phyloP scores from a whole-genome alignment of 768 basidiomycete species.

The Tulasnella sp. region DNA sequence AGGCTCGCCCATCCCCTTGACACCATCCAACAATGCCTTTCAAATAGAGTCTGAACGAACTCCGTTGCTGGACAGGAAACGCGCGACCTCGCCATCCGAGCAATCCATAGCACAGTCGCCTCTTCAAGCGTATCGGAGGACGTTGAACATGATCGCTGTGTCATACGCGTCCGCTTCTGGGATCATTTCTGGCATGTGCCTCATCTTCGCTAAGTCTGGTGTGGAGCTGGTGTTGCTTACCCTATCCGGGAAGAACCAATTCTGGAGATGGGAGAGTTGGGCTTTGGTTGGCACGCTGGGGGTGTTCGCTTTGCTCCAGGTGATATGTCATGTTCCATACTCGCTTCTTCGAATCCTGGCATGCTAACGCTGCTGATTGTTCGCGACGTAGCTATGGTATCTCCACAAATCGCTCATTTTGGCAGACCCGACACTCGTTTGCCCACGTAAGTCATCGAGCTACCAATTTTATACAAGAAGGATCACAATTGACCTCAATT shows the following conservation, averaged over 20 bases:
- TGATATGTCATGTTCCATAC: conserved; percentile 21
- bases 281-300: conserved; percentile 60
- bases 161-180: conserved; percentile 84
- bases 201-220: conserved; percentile 88
- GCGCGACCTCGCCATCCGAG: conserved; percentile 10
- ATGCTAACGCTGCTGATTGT: conserved; percentile 6
- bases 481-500: conserved; percentile 21
- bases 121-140: conserved; percentile 19
- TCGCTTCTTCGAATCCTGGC: conserved; percentile 17
- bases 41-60: conserved; percentile 21
- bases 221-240: conserved; percentile 80
- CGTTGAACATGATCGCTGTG: conserved; percentile 46
- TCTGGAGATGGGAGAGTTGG: conserved; percentile 79
- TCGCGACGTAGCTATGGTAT: conserved; percentile 47
- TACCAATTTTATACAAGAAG: neutral
- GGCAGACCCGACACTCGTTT: conserved; percentile 77
- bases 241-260: conserved; percentile 64
- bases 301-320: conserved; percentile 65
- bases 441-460: conserved; percentile 51
- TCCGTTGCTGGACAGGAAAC: conserved; percentile 24
- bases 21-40: conserved; percentile 9
- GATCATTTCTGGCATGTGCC: conserved; percentile 82
- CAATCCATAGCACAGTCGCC: conserved; percentile 15
- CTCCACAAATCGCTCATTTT: conserved; percentile 68
- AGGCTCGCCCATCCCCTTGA: conserved; percentile 10